Conservation (phyloP, 139 green algal species). For the Chlamydomonas schloesseri region DNA sequence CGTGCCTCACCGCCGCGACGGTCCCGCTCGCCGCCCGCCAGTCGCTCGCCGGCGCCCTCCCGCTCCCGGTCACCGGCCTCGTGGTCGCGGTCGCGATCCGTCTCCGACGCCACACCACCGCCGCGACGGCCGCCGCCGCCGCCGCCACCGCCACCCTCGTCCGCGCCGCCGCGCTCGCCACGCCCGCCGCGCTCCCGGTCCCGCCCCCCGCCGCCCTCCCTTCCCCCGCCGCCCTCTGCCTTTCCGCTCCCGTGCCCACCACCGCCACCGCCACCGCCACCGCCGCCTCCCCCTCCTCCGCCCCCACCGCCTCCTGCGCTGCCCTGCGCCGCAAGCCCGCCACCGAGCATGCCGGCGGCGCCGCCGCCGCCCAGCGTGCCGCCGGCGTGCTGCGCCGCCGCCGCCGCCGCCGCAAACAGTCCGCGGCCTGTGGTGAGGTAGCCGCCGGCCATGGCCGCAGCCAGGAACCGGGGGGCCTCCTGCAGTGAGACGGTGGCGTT, state of each 20-base stretch:
- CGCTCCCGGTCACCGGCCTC: neutral
- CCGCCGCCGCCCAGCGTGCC: neutral
- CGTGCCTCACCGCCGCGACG: neutral
- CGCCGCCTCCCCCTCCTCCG: neutral
- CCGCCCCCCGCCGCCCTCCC: neutral
- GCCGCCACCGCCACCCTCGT: neutral
- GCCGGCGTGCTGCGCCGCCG: constrained; percentile 2
- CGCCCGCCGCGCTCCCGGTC: neutral
- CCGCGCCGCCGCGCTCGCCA: neutral
- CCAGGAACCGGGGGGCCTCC: constrained; percentile 19
- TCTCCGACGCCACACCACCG: neutral
- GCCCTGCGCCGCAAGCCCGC: neutral
- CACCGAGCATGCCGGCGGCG: neutral
- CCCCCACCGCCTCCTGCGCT: neutral
- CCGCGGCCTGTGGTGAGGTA: neutral
- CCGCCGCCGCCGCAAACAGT: neutral
- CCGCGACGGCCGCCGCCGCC: neutral
- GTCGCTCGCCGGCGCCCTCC: constrained; percentile 1
- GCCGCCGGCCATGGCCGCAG: neutral
- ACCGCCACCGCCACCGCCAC: neutral
- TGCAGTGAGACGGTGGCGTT: neutral
- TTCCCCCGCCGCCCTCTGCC: neutral
- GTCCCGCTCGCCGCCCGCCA: constrained; percentile 3
- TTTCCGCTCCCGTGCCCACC: neutral
- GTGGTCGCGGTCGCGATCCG: constrained; percentile 14